These are phyloP conservation scores for Candida loeiensis DNA, from an alignment of 805 yeast species.

Conservation along the genomic window DNA sequence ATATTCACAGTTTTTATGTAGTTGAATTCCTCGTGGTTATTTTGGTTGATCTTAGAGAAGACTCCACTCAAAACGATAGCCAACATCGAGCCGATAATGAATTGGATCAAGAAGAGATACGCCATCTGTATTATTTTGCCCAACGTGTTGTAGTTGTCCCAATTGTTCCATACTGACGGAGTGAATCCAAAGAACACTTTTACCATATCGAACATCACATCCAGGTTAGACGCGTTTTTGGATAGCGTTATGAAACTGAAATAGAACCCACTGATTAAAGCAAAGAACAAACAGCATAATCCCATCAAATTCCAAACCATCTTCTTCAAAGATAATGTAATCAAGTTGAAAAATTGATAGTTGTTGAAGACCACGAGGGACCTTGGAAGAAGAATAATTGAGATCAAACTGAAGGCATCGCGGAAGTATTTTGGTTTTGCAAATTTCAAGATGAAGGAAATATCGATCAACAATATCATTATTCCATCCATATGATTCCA, in stretches of 20 bases:
- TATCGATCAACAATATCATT: conserved; percentile 37
- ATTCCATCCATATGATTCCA: conserved; percentile 51
- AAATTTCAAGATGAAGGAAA: conserved; percentile 24
- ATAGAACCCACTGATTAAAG: conserved; percentile 53
- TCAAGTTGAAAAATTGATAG: conserved; percentile 49
- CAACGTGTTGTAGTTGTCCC: conserved; percentile 45
- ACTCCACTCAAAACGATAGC: conserved; percentile 50
- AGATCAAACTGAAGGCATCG: conserved; percentile 39
- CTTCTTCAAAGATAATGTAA: conserved; percentile 46
- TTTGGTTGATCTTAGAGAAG: conserved; percentile 30
- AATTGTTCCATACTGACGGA: conserved; percentile 57
- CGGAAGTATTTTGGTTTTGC: conserved; percentile 19
- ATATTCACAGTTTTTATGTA: conserved; percentile 39
- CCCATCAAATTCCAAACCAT: conserved; percentile 52
- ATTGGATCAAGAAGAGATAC: conserved; percentile 53
- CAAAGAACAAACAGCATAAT: conserved; percentile 45
- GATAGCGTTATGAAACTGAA: conserved; percentile 48
- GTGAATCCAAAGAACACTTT: conserved; percentile 56
- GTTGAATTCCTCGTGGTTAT: conserved; percentile 37
- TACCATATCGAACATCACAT: conserved; percentile 49
- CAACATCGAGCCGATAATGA: conserved; percentile 51
- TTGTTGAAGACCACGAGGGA: conserved; percentile 48
- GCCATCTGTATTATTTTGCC: conserved; percentile 48
- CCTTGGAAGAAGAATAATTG: conserved; percentile 49
- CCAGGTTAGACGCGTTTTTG: conserved; percentile 40